Conservation (phyloP, 768 basidiomycete genomes). For the Leccinum subgranulosum region DNA sequence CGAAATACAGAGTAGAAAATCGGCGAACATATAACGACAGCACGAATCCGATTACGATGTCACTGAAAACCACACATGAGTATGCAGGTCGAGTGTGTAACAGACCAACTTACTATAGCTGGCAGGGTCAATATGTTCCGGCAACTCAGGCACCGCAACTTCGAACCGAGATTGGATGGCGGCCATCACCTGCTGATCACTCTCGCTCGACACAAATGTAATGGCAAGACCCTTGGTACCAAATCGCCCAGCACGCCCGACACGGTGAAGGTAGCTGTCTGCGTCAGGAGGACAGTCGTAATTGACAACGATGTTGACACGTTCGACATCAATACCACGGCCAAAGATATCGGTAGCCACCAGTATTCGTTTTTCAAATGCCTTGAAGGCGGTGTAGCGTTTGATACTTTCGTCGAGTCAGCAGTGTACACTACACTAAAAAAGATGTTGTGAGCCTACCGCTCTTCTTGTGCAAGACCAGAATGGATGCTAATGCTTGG, state of each 20-base stretch:
- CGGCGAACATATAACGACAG: constrained; percentile 6
- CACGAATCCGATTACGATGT: constrained; percentile 39
- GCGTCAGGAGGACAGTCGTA: constrained; percentile 98
- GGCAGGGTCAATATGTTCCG: constrained; percentile 89
- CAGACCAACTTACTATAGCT: constrained; percentile 77
- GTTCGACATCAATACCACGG: constrained; percentile 98
- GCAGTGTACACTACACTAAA: neutral
- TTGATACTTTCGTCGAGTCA: constrained; percentile 58
- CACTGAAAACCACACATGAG: constrained; percentile 28
- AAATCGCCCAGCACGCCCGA: constrained; percentile 98
- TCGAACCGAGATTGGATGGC: constrained; percentile 96
- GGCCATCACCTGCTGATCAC: constrained; percentile 91
- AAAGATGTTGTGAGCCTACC: constrained; percentile 50
- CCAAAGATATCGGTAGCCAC: constrained; percentile 99
- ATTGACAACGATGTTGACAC: constrained; percentile 99
- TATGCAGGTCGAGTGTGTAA: neutral
- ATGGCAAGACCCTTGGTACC: constrained; percentile 99
- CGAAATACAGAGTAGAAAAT: constrained; percentile 18
- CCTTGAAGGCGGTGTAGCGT: constrained; percentile 97
- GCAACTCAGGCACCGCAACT: constrained; percentile 93
- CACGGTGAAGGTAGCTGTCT: constrained; percentile 97
- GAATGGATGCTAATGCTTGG: constrained; percentile 98
- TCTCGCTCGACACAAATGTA: constrained; percentile 91
- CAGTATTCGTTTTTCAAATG: constrained; percentile 98
- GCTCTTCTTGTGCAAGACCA: constrained; percentile 90